Evolutionary conservation across 768 basidiomycete genomes (phyloP), one percentile per base, ranked within the genome.

Genomic region (Asterophora lycoperdoides): DNA sequence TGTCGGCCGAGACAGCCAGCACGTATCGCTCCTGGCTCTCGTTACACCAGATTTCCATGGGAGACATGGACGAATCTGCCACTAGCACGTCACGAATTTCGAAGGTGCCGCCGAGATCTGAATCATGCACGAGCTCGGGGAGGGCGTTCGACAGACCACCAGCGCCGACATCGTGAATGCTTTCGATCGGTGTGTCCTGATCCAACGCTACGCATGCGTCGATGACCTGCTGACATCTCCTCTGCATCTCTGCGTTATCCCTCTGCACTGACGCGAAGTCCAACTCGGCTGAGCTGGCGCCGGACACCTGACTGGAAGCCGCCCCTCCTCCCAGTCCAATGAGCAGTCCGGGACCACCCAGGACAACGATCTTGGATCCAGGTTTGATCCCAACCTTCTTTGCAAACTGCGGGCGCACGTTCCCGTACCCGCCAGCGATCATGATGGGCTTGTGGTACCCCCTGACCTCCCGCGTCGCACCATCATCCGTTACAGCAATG

Each of bases 1-100:
- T 79, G 46, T 78, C 75, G 2, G 81, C 79, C 0, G 81, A 79
- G 51, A 99, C 78, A 8, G 96, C 96, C 26, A 98, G 77, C 23
- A 98, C 96, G 63, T 98, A 99, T 33, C 96, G 84, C 61, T 98
- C 96, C 71, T 98, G 96, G 55, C 85, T 88, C 69, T 99, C 96
- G 68, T 99, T 99, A 64, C 96, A 98, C 96, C 96, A 99, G 42
- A 98, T 97, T 70, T 98, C 95, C 95, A 99, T 97, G 0, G 96
- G 96, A 4, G 91, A 93, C 90, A 99, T 91, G 33, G 88, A 86
- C 18, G 79, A 76, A 64, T 98, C 96, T 23, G 92, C 95, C 34
- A 96, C 83, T 19, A 91, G 77, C 6, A 99, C 84, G 58, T 97
- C 89, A 17, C 95, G 76, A 56, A 99, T 94, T 70, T 99, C 96